These are phyloP conservation scores for Medicago arabica DNA, from an alignment of 306 rosid genomes.

Conservation along the genomic window DNA sequence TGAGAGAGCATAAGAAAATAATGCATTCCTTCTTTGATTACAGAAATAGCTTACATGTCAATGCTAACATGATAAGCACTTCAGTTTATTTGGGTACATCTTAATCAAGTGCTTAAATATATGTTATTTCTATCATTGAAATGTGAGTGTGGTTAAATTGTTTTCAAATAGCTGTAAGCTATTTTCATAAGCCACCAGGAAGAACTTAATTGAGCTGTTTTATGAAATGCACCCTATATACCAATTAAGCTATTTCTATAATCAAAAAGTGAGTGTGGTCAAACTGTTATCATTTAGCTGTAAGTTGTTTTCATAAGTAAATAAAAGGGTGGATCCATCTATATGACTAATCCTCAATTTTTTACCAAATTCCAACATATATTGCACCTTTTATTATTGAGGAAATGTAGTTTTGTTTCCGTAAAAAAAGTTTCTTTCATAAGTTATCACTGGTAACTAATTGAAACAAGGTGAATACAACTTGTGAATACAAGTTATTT, in stretches of 20 bases:
- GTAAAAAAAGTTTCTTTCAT: no score
- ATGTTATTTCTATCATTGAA: background rate
- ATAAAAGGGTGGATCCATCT: background rate
- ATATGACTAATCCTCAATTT: background rate
- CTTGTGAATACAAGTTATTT: background rate
- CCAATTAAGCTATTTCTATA: background rate
- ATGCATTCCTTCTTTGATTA: background rate
- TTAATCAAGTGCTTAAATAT: background rate
- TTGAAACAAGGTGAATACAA: no score
- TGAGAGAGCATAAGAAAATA: background rate
- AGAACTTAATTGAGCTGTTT: background rate
- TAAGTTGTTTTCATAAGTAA: background rate
- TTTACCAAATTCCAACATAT: background rate
- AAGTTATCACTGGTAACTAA: no score
- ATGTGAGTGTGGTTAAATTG: background rate
- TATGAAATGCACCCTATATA: background rate
- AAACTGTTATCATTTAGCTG: background rate
- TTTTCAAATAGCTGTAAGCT: background rate
- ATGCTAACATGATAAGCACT: background rate
- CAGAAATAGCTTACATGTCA: background rate
- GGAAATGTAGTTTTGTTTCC: no score
- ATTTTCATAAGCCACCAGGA: background rate
- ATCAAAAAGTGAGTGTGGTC: background rate
- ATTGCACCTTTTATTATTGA: background rate
- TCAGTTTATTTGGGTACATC: background rate